Percentiles rank a stretch among this genome's conserved stretches.
phyloP scores from a whole-genome alignment of 2,329 filamentous ascomycete genomes.

The Clathrospora elynae region DNA sequence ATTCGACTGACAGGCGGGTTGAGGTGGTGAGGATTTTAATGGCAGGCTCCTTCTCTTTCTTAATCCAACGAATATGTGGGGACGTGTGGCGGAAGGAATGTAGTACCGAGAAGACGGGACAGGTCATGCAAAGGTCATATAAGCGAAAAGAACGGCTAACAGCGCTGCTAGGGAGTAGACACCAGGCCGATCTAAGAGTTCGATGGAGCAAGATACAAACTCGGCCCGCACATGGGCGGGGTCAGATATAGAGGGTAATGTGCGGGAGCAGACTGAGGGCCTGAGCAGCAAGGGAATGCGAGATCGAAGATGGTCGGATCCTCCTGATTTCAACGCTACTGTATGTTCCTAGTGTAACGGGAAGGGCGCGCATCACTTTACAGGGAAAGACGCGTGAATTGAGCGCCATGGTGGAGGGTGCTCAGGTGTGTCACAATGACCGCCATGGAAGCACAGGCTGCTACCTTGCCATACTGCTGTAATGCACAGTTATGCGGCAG shows the following conservation, averaged over 20 bases:
- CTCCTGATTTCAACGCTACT: slow-evolving; percentile 34
- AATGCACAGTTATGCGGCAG: slow-evolving; percentile 29
- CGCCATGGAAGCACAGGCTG: slow-evolving; percentile 42
- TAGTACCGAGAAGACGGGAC: slow-evolving; percentile 31
- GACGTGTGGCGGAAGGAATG: slow-evolving; percentile 27
- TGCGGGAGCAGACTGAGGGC: slow-evolving; percentile 25
- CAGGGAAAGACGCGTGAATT: slow-evolving; percentile 34
- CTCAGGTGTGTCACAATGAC: slow-evolving; percentile 37
- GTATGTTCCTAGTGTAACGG: slow-evolving; percentile 35
- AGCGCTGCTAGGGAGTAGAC: slow-evolving; percentile 24
- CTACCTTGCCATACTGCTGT: slow-evolving; percentile 37
- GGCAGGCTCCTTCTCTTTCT: slow-evolving; percentile 33
- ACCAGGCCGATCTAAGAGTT: slow-evolving; percentile 26
- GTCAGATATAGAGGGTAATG: slow-evolving; percentile 24
- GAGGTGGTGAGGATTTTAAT: slow-evolving; percentile 18
- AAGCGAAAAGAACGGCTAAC: slow-evolving; percentile 33
- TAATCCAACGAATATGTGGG: slow-evolving; percentile 33
- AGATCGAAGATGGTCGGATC: slow-evolving; percentile 34
- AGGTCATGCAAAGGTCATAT: slow-evolving; percentile 37
- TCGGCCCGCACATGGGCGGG: slow-evolving; percentile 27
- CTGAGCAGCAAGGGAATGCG: slow-evolving; percentile 40
- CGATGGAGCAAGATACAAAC: slow-evolving; percentile 26
- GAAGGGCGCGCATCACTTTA: slow-evolving; percentile 30
- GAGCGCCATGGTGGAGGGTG: slow-evolving; percentile 30
- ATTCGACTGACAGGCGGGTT: slow-evolving; percentile 13